Evolutionary conservation across 148 eudicot species (phyloP).

Genomic region (Vaccinium darrowii): DNA sequence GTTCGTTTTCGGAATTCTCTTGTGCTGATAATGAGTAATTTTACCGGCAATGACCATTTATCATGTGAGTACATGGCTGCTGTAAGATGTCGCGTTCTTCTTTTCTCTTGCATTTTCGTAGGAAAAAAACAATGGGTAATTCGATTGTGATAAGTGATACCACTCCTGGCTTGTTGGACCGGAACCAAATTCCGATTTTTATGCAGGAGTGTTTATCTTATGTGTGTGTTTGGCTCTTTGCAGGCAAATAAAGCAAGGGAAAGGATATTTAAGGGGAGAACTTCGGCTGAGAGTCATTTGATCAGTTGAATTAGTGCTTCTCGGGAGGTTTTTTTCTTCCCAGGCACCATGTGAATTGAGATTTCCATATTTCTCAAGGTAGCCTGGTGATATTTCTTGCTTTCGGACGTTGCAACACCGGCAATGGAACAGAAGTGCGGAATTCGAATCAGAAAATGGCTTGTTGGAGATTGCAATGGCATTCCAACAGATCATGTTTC

Average conservation of each 20-base stretch:
- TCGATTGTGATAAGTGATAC: background rate
- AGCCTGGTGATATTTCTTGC: background rate
- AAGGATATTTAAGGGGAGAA: slow-evolving; percentile 17
- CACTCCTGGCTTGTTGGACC: background rate
- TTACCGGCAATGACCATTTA: no score
- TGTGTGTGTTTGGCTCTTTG: background rate
- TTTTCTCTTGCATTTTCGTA: background rate
- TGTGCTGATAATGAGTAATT: background rate
- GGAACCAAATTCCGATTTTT: background rate
- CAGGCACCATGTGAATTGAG: background rate
- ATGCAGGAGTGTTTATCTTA: background rate
- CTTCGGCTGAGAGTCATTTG: background rate
- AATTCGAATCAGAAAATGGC: no score
- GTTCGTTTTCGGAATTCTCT: slow-evolving; percentile 4
- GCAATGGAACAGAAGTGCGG: background rate
- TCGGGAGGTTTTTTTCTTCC: background rate
- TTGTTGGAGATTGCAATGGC: no score
- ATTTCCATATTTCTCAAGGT: background rate
- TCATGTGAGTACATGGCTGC: background rate
- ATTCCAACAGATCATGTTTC: no score
- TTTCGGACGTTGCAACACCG: background rate
- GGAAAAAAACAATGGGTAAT: background rate
- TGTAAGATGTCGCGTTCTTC: background rate
- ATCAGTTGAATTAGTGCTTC: slow-evolving; percentile 5
- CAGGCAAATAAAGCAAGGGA: slow-evolving; percentile 19